Percentiles rank a stretch among this genome's conserved stretches.
These are phyloP conservation scores for Parascedosporium putredinis DNA, from an alignment of 2,329 filamentous ascomycete genomes.

Conservation along the genomic window DNA sequence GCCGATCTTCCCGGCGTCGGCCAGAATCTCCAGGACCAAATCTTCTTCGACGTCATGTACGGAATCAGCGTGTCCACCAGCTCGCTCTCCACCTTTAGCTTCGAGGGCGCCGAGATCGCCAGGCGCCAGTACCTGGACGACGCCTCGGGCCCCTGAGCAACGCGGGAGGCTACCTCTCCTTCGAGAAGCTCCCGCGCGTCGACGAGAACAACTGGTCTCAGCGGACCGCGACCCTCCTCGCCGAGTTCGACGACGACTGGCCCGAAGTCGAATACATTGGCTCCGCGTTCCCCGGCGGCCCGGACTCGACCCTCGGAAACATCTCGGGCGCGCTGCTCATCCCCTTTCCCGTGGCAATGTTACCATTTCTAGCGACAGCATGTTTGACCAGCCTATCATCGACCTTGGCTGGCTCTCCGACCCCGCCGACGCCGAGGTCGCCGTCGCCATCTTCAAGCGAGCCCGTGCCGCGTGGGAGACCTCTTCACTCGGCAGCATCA, in stretches of 20 bases:
- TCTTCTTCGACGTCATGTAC: neutral
- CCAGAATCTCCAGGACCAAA: slow-evolving; percentile 41
- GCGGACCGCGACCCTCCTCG: slow-evolving; percentile 11
- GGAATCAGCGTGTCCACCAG: neutral
- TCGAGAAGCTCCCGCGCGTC: slow-evolving; percentile 17
- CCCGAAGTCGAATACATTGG: slow-evolving; percentile 14
- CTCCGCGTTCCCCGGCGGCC: slow-evolving; percentile 12
- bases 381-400: slow-evolving; percentile 26
- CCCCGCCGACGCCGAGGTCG: slow-evolving; percentile 30
- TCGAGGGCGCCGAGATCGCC: neutral
- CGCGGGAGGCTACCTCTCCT: slow-evolving; percentile 15
- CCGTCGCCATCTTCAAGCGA: slow-evolving; percentile 30
- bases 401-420: slow-evolving; percentile 34
- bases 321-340: slow-evolving; percentile 15
- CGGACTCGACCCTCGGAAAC: neutral
- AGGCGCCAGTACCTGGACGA: neutral
- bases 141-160: slow-evolving; percentile 6
- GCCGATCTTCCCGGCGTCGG: slow-evolving; percentile 58
- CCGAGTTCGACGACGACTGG: slow-evolving; percentile 13
- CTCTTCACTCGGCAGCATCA: slow-evolving; percentile 15
- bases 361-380: slow-evolving; percentile 23
- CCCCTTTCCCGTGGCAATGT: slow-evolving; percentile 30
- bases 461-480: slow-evolving; percentile 24
- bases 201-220: slow-evolving; percentile 12
- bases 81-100: neutral